phyloP scores from a whole-genome alignment of 2,329 filamentous ascomycete species.

The Epicoccum nigrum region DNA sequence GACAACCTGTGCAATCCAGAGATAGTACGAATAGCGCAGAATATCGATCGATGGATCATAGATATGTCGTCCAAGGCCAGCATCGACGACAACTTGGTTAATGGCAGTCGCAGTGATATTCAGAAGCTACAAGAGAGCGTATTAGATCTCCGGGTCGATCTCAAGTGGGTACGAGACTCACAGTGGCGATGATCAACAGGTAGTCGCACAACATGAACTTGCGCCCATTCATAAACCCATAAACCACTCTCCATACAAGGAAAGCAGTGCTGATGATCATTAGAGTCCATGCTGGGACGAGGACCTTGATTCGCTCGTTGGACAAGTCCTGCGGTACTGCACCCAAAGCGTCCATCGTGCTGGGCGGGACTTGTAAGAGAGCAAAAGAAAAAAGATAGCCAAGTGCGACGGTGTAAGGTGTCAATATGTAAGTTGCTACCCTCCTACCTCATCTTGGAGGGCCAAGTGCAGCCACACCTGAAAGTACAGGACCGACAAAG shows the following conservation, averaged over 20 bases:
- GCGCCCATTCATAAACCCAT: slow-evolving; percentile 25
- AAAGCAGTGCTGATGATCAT: slow-evolving; percentile 30
- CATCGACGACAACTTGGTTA: slow-evolving; percentile 23
- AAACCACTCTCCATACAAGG: slow-evolving; percentile 33
- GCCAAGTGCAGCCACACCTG: not conserved
- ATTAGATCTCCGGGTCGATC: slow-evolving; percentile 12
- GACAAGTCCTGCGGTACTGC: slow-evolving; percentile 30
- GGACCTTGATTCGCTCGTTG: slow-evolving; percentile 27
- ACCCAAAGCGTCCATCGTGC: slow-evolving; percentile 17
- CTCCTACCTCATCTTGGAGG: not conserved
- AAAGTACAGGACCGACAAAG: not conserved
- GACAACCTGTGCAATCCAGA: slow-evolving; percentile 34
- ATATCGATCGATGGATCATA: slow-evolving; percentile 28
- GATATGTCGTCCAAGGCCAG: slow-evolving; percentile 32
- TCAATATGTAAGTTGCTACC: slow-evolving; percentile 7
- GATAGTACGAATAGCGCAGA: slow-evolving; percentile 26
- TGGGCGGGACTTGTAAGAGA: slow-evolving; percentile 1
- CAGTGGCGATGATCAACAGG: slow-evolving; percentile 34
- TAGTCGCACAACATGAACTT: slow-evolving; percentile 35
- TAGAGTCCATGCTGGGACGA: slow-evolving; percentile 28
- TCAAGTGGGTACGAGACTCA: slow-evolving; percentile 20
- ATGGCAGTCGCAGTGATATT: slow-evolving; percentile 24
- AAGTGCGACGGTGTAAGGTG: not conserved
- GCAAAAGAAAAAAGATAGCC: not conserved
- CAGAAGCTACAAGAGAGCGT: slow-evolving; percentile 15